Percentiles rank a stretch among this genome's conserved stretches.
Conservation (phyloP, 441 rosid species). For the Hura crepitans region DNA sequence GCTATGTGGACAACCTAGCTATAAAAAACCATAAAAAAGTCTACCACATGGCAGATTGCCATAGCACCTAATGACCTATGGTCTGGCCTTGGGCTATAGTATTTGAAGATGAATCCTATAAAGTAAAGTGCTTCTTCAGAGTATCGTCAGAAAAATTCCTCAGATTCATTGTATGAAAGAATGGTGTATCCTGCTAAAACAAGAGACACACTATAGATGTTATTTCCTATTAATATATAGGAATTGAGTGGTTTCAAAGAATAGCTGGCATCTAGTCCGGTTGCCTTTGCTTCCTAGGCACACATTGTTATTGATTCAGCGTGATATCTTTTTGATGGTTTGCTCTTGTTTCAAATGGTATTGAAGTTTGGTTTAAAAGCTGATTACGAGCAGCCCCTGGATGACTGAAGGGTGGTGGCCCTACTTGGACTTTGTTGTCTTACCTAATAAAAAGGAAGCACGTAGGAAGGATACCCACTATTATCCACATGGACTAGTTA, state of each 20-base stretch:
- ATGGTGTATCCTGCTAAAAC: too few species aligned
- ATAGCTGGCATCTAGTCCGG: not conserved
- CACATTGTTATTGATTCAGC: not conserved
- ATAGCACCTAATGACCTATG: not conserved
- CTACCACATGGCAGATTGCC: not conserved
- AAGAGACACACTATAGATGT: not conserved
- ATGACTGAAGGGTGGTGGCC: slow-evolving; percentile 5
- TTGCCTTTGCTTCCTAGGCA: slow-evolving; percentile 1
- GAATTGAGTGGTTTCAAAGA: not conserved
- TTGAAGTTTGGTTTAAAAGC: not conserved
- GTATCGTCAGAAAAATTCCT: too few species aligned
- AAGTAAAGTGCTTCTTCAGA: too few species aligned
- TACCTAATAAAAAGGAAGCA: too few species aligned
- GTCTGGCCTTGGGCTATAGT: not conserved
- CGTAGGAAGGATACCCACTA: not conserved
- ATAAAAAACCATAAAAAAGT: too few species aligned
- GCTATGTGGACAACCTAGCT: too few species aligned
- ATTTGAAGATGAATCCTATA: too few species aligned
- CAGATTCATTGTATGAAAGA: too few species aligned
- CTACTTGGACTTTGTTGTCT: not conserved
- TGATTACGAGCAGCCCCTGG: too few species aligned
- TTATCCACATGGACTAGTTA: not conserved
- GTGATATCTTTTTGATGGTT: not conserved
- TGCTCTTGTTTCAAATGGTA: not conserved
- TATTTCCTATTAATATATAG: not conserved